Conservation (phyloP, 441 rosid species). For the Heliophila coronopifolia region DNA sequence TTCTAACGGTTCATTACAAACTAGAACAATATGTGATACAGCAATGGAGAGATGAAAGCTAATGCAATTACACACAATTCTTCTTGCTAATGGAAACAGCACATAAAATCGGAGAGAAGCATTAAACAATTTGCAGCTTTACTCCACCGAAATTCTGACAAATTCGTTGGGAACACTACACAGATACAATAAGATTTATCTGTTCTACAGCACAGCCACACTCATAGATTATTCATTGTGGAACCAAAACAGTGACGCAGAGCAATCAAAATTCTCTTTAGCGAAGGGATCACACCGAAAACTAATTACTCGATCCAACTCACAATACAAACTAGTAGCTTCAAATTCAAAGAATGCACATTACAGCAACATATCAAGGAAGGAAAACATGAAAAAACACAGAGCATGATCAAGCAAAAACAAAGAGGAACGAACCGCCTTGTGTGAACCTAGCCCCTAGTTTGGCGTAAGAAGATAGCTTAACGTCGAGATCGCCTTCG, state of each 20-base stretch:
- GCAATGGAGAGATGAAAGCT: background rate
- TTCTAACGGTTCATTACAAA: background rate
- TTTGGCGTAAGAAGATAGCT: conserved; percentile 92
- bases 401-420: conserved; percentile 12
- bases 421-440: conserved; percentile 46
- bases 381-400: background rate
- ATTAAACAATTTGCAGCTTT: background rate
- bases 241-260: background rate
- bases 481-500: conserved; percentile 93
- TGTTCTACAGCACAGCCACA: background rate
- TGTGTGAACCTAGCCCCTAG: conserved; percentile 81
- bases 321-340: conserved; percentile 4
- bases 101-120: background rate
- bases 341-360: background rate
- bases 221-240: background rate
- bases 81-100: background rate
- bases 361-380: conserved; percentile 2
- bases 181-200: background rate
- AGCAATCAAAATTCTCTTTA: background rate
- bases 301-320: background rate
- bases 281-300: background rate
- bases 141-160: background rate
- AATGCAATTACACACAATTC: background rate
- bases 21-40: background rate
- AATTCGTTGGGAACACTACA: background rate